A percentile compares a stretch with the other conserved stretches of the same genome.
These are phyloP conservation scores for Cadophora luteo-olivacea DNA, from an alignment of 2,329 filamentous ascomycete genomes.

Conservation along the genomic window DNA sequence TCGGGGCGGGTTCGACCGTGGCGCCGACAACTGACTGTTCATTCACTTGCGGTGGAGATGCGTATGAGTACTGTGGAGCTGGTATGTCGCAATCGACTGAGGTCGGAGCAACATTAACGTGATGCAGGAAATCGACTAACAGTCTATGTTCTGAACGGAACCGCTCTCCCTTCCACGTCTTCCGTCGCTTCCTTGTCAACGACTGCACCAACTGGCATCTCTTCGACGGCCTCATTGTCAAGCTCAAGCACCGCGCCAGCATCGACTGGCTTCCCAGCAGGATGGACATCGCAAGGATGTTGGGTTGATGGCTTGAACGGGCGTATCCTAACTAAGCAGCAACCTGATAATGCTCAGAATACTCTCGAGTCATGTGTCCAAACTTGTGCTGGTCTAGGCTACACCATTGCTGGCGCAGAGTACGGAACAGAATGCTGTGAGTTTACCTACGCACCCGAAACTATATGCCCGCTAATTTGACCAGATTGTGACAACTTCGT, in stretches of 20 bases:
- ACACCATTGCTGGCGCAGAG: slow-evolving; percentile 45
- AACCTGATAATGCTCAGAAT: slow-evolving; percentile 32
- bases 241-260: slow-evolving; percentile 20
- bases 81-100: slow-evolving; percentile 19
- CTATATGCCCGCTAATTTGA: neutral
- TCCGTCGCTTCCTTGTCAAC: slow-evolving; percentile 11
- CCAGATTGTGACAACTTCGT: slow-evolving; percentile 40
- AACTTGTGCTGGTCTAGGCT: slow-evolving; percentile 45
- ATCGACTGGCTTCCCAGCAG: slow-evolving; percentile 34
- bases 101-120: neutral
- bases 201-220: slow-evolving; percentile 6
- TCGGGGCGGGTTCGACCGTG: slow-evolving; percentile 29
- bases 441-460: neutral
- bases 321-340: slow-evolving; percentile 34
- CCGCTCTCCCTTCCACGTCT: slow-evolving; percentile 15
- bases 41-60: slow-evolving; percentile 40
- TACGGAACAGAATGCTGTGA: slow-evolving; percentile 42
- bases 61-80: slow-evolving; percentile 45
- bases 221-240: slow-evolving; percentile 4
- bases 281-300: slow-evolving; percentile 40
- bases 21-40: slow-evolving; percentile 40
- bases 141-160: slow-evolving; percentile 37
- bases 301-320: slow-evolving; percentile 38
- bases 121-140: slow-evolving; percentile 33
- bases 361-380: slow-evolving; percentile 36